Conservation (phyloP, 2,329 filamentous ascomycete species). For the Tympanopsis confertula region DNA sequence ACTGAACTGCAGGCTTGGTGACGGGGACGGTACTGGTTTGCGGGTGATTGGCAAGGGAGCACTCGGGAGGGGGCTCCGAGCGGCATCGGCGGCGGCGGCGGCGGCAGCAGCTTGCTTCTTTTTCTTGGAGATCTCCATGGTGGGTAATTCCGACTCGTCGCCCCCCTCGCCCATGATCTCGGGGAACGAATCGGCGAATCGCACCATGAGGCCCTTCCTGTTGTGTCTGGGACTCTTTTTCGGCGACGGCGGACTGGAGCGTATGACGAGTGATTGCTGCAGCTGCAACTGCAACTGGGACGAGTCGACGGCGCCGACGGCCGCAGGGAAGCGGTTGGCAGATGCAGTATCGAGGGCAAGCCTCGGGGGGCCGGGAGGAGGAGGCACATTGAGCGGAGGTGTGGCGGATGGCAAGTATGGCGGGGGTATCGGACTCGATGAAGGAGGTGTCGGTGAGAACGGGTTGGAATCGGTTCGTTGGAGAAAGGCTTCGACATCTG, state of each 20-base stretch:
- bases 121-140: constrained; percentile 56
- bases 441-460: constrained; percentile 47
- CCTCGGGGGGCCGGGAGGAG: constrained; percentile 19
- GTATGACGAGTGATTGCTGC: constrained; percentile 12
- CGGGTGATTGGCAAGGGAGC: constrained; percentile 9
- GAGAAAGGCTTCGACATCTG: constrained; percentile 25
- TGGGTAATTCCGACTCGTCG: constrained; percentile 67
- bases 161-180: constrained; percentile 85
- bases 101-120: constrained; percentile 28
- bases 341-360: constrained; percentile 41
- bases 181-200: constrained; percentile 61
- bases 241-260: constrained; percentile 19
- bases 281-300: neutral
- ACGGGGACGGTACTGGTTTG: neutral
- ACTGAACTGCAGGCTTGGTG: neutral
- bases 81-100: constrained; percentile 13
- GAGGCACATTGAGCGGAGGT: constrained; percentile 11
- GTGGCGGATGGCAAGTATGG: constrained; percentile 25
- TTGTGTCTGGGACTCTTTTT: constrained; percentile 22
- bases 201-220: constrained; percentile 62
- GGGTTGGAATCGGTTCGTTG: constrained; percentile 34
- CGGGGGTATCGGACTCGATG: constrained; percentile 38
- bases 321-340: constrained; percentile 43
- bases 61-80: constrained; percentile 6
- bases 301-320: constrained; percentile 16